Evolutionary conservation across 2,329 filamentous ascomycete genomes (phyloP), one percentile per base, ranked within the genome.

Genomic region (Talaromyces funiculosus): DNA sequence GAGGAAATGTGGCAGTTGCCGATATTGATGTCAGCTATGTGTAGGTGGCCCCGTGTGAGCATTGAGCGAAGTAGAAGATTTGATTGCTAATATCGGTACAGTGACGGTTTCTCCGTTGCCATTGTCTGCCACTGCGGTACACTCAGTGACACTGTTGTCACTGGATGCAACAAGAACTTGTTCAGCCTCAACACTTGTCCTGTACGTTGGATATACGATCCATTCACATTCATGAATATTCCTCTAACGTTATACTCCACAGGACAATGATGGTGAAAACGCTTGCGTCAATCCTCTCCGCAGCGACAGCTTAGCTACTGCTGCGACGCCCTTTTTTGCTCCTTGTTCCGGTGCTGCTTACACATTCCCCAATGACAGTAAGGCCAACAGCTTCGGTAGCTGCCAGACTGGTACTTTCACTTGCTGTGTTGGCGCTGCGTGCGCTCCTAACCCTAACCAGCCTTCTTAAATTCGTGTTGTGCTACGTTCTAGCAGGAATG

Each of bases 21-120:
- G 45, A 56, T 20, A 38, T 61, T 7, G 59, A 61, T 45, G 47
- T 61, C 20, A 61, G 59, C 35, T 61, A 61, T 31, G 59, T 61
- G 59, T 61, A 53, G 7, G 59, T 56, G 9, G 2, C 1, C 4
- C 40, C 14, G 3, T 3, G 7, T 42, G 8, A 33, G 20, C 3
- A 4, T 20, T 14, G 4, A 18, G n/a, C 18, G 14, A n/a, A 8
- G 43, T 22, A 35, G 26, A 14, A 35, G 10, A 51, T 1, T 31
- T 8, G 22, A 38, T 43, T 3, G 12, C 24, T 56, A 26, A 60
- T 22, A 18, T 33, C 6, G 8, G 7, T 47, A 14, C 12, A 57
- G 59, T 40, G 59, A 61, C 29, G 59, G 59, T 16, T 61, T 56
- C 37, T 61, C 59, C 12, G 53, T 61, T 31, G 40, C 59, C n/a